These are phyloP conservation scores for Nothomitra cinnamomea DNA, from an alignment of 2,329 filamentous ascomycete species.

Conservation along the genomic window DNA sequence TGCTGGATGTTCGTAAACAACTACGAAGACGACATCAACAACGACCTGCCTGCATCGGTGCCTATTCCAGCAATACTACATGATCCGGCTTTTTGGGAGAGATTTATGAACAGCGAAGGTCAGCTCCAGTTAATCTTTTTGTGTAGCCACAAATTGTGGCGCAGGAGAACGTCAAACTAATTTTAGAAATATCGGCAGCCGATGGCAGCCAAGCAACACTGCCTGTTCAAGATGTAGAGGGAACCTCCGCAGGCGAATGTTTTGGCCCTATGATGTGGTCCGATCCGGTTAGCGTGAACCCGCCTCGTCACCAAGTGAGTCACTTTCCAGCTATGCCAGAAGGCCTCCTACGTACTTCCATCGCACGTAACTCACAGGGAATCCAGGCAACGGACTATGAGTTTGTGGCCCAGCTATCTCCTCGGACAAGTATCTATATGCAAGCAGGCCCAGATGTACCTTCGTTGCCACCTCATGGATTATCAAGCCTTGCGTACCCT, in stretches of 20 bases:
- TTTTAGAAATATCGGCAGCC: too few relatives aligned
- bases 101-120: too few relatives aligned
- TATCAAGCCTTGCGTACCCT: background rate
- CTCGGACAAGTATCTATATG: background rate
- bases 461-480: background rate
- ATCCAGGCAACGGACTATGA: background rate
- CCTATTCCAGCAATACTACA: background rate
- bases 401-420: background rate
- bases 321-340: background rate
- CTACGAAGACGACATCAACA: background rate
- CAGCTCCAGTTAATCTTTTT: too few relatives aligned
- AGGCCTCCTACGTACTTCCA: background rate
- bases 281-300: background rate
- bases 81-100: background rate
- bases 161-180: too few relatives aligned
- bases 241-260: too few relatives aligned
- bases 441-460: background rate
- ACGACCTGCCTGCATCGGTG: background rate
- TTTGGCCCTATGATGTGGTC: background rate
- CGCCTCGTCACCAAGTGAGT: constrained; percentile 1
- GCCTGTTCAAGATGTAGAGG: too few relatives aligned
- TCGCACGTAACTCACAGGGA: background rate
- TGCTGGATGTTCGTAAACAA: constrained; percentile 22
- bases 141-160: too few relatives aligned
- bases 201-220: too few relatives aligned